phyloP scores from a whole-genome alignment of 805 yeast genomes.

The Candida silvatica region DNA sequence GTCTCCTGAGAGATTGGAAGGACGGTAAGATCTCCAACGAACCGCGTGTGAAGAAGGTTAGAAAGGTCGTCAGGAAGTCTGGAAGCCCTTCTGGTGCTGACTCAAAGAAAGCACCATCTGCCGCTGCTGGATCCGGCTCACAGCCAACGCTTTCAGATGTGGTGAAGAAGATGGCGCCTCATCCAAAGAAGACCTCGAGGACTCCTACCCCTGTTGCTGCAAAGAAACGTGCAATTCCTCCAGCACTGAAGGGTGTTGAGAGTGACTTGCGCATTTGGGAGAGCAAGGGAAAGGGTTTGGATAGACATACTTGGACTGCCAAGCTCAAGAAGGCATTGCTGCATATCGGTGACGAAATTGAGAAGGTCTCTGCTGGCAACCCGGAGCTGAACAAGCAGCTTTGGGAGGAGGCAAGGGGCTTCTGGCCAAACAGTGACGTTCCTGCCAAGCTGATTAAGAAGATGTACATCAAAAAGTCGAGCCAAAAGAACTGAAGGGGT shows the following conservation, averaged over 20 bases:
- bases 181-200: slow-evolving; percentile 2
- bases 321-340: slow-evolving; percentile 21
- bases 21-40: not conserved
- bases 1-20: slow-evolving; percentile 47
- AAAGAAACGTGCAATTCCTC: not conserved
- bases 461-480: slow-evolving; percentile 23
- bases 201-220: not conserved
- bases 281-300: slow-evolving; percentile 24
- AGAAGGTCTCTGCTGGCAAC: slow-evolving; percentile 14
- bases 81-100: slow-evolving; percentile 18
- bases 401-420: slow-evolving; percentile 23
- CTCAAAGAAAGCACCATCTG: slow-evolving; percentile 9
- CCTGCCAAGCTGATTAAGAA: slow-evolving; percentile 21
- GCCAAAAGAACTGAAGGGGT: slow-evolving; percentile 6
- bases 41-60: not conserved
- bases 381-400: slow-evolving; percentile 17
- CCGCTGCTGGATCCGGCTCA: not conserved
- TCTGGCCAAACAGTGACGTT: slow-evolving; percentile 27
- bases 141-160: not conserved
- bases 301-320: slow-evolving; percentile 23
- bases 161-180: slow-evolving; percentile 17
- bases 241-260: slow-evolving; percentile 8
- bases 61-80: slow-evolving; percentile 9
- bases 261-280: slow-evolving; percentile 23
- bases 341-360: slow-evolving; percentile 24